Base-by-base conservation (phyloP, 176 grass and related monocot species). In the Oryza coarctata region DNA sequence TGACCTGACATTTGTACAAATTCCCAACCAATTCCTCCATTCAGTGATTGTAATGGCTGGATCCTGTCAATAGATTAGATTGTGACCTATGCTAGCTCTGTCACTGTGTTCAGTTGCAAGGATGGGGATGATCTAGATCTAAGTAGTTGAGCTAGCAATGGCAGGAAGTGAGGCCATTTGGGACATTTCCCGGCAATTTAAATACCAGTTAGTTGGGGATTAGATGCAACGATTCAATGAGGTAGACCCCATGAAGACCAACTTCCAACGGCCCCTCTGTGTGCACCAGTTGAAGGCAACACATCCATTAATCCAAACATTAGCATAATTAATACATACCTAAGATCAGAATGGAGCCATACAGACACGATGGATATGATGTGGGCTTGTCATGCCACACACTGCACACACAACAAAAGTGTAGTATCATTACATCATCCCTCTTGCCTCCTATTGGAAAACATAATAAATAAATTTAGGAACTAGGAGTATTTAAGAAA, bases 181-280 rank as follows among this genome's bases (percentile, higher is more conserved):
- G 6, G 33, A 5, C 50, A 65, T 35, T 68, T 27, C 17, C 20
- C 49, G 17, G 47, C 63, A 17, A 74, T 85, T 88, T 64, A 61
- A 65, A 58, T 76, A 32, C 43, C 2, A 34, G 83, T 85, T 90
- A 65, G 91, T 77, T 88, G 86, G 79, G 58, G 49, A 68, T 90
- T 83, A 32, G 80, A 79, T 31, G 34, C 23, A 66, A 64, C 80
- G 63, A 73, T 70, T 76, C 86, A 61, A 50, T 68, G 86, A 68
- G 44, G 68, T 68, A 22, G 74, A 66, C 44, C 40, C 68, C 73
- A 68, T 34, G 57, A 57, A n/a, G 74, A 88, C 74, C 79, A 90
- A 86, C 88, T 25, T 41, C 88, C 85, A 93, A 83, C 78, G 35
- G 49, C 57, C 61, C 58, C 68, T 64, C 82, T 7, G 50, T 64